A percentile compares a stretch with the other conserved stretches of the same genome.
phyloP scores from a whole-genome alignment of 495 filamentous ascomycete species.

The Symbiotaphrina buchneri region DNA sequence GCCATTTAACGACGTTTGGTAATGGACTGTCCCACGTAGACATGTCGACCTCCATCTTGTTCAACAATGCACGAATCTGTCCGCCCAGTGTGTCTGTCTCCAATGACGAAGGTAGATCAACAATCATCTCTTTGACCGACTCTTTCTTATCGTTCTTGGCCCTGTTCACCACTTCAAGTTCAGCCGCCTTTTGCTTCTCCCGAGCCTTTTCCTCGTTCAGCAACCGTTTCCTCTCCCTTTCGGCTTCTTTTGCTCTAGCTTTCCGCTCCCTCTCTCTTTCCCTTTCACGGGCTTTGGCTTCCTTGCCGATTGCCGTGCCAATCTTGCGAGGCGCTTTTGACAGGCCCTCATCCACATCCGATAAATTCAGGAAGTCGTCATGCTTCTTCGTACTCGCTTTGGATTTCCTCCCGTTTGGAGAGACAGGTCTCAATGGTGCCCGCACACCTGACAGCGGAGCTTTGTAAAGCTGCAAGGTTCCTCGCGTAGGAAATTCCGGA shows the following conservation, averaged over 20 bases:
- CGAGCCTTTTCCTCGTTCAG: constrained; percentile 28
- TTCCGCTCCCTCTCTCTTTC: constrained; percentile 24
- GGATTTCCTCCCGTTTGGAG: no score
- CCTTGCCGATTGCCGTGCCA: not conserved
- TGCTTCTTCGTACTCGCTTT: constrained; percentile 1
- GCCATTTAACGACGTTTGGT: constrained; percentile 44
- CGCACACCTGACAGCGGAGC: no score
- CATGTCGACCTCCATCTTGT: constrained; percentile 31
- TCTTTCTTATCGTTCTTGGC: constrained; percentile 55
- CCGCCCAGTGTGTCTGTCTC: constrained; percentile 21
- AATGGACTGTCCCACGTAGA: constrained; percentile 13
- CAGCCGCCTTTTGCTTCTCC: constrained; percentile 43
- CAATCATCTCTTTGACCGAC: constrained; percentile 63
- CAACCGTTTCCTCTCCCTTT: constrained; percentile 24
- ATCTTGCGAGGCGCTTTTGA: constrained; percentile 6
- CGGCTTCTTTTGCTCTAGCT: constrained; percentile 19
- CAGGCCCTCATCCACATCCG: not conserved
- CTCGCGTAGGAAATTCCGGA: no score
- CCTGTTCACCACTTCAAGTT: constrained; percentile 55
- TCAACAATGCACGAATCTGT: constrained; percentile 28
- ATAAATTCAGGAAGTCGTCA: not conserved
- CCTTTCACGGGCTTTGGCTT: constrained; percentile 25
- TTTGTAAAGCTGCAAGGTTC: no score
- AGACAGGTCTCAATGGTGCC: no score
- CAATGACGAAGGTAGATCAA: constrained; percentile 41